These are phyloP conservation scores for Dittrichia graveolens DNA, from an alignment of 129 eudicot species.

Conservation along the genomic window DNA sequence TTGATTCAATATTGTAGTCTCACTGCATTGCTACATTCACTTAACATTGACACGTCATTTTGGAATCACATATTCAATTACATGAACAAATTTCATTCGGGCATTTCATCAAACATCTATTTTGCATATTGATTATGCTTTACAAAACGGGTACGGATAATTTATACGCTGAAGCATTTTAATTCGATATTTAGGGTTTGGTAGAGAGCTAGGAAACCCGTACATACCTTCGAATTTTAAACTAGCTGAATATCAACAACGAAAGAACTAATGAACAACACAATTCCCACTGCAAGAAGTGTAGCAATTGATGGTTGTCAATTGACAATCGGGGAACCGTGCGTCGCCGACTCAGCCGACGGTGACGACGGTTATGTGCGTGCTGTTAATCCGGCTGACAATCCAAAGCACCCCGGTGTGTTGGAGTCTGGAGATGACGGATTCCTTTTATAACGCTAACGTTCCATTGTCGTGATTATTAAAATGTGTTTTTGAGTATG, in stretches of 20 bases:
- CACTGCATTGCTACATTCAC: neutral
- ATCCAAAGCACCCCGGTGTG: too few relatives aligned
- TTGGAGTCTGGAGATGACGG: too few relatives aligned
- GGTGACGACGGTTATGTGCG: slow-evolving; percentile 19
- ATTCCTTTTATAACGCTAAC: too few relatives aligned
- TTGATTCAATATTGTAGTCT: neutral
- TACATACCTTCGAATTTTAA: slow-evolving; percentile 25
- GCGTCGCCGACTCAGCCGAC: slow-evolving; percentile 20
- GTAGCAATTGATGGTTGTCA: slow-evolving; percentile 10
- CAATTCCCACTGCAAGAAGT: slow-evolving; percentile 23
- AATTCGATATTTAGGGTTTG: slow-evolving; percentile 13
- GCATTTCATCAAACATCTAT: slow-evolving; percentile 27
- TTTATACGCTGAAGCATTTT: neutral
- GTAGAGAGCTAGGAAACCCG: slow-evolving; percentile 1
- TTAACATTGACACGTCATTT: neutral
- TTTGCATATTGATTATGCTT: neutral
- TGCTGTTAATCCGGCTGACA: too few relatives aligned
- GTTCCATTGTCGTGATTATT: too few relatives aligned
- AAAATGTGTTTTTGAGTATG: too few relatives aligned
- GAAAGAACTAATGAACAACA: neutral
- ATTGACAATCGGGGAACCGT: neutral
- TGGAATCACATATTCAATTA: neutral
- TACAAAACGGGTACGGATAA: neutral
- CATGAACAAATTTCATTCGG: slow-evolving; percentile 1
- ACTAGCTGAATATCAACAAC: slow-evolving; percentile 11